Percentiles rank a stretch among this genome's conserved stretches.
Conservation (phyloP, 1,139 yeast species). For the Pichia sp. region DNA sequence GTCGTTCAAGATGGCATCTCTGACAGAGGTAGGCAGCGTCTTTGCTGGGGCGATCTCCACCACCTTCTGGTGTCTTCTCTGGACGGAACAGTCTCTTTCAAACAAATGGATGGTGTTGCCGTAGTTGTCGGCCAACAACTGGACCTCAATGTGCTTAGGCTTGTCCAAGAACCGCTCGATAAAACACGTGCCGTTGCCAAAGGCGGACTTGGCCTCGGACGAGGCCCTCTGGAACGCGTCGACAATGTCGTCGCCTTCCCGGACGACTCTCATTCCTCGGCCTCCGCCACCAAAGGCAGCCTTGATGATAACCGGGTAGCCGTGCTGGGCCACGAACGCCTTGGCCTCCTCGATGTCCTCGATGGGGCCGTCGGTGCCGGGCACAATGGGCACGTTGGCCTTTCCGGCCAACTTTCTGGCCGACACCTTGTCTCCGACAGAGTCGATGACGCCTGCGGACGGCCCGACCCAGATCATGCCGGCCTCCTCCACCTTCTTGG, state of each 20-base stretch:
- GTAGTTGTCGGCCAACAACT: constrained; percentile 85
- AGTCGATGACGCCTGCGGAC: constrained; percentile 76
- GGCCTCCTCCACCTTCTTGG: constrained; percentile 81
- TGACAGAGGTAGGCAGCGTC: constrained; percentile 71
- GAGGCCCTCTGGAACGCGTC: constrained; percentile 94
- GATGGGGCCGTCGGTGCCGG: constrained; percentile 98
- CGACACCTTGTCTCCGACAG: constrained; percentile 97
- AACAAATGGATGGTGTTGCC: constrained; percentile 95
- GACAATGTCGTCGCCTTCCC: constrained; percentile 88
- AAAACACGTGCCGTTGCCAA: constrained; percentile 97
- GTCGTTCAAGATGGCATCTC: constrained; percentile 89
- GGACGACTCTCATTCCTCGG: constrained; percentile 98
- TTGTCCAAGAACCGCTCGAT: constrained; percentile 91
- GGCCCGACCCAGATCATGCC: constrained; percentile 99
- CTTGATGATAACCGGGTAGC: constrained; percentile 94
- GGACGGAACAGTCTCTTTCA: constrained; percentile 98
- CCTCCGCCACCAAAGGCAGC: constrained; percentile 99
- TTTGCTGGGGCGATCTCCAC: constrained; percentile 99
- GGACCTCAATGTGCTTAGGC: constrained; percentile 98
- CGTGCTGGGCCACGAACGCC: constrained; percentile 74
- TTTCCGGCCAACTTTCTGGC: constrained; percentile 83
- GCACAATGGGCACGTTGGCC: constrained; percentile 88
- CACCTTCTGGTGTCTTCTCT: constrained; percentile 98
- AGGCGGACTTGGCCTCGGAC: constrained; percentile 90
- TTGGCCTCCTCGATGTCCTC: constrained; percentile 73